Conservation (phyloP, 75 land plant species). For the Picea sitchensis region DNA sequence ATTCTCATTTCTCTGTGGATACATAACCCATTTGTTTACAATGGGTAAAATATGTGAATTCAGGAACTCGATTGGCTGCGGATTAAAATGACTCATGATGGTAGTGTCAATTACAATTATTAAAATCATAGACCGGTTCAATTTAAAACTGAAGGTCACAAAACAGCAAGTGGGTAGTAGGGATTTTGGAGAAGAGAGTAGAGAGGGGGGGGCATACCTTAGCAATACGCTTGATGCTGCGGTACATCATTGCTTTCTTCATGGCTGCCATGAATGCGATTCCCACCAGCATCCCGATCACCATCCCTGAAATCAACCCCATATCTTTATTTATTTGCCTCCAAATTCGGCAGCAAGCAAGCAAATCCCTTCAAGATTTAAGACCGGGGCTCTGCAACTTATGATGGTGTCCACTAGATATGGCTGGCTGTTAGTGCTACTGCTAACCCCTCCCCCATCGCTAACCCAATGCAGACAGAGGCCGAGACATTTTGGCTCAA, state of each 20-base stretch:
- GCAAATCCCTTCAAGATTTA: no score
- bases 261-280: conserved; percentile 74
- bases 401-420: no score
- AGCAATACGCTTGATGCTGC: conserved; percentile 49
- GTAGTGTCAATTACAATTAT: not conserved
- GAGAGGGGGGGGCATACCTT: conserved; percentile 37
- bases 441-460: no score
- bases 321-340: conserved; percentile 11
- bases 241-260: conserved; percentile 46
- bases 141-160: not conserved
- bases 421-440: no score
- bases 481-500: no score
- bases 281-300: conserved; percentile 69
- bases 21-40: not conserved
- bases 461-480: no score
- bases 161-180: not conserved
- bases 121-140: not conserved
- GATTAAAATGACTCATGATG: not conserved
- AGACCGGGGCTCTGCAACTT: no score
- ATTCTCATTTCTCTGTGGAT: no score
- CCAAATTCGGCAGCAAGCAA: not conserved
- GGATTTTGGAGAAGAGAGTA: not conserved
- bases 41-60: not conserved
- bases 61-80: not conserved
- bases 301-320: conserved; percentile 75